phyloP scores from a whole-genome alignment of 1,284 basidiomycete genomes.

The Phellopilus nigrolimitatus region DNA sequence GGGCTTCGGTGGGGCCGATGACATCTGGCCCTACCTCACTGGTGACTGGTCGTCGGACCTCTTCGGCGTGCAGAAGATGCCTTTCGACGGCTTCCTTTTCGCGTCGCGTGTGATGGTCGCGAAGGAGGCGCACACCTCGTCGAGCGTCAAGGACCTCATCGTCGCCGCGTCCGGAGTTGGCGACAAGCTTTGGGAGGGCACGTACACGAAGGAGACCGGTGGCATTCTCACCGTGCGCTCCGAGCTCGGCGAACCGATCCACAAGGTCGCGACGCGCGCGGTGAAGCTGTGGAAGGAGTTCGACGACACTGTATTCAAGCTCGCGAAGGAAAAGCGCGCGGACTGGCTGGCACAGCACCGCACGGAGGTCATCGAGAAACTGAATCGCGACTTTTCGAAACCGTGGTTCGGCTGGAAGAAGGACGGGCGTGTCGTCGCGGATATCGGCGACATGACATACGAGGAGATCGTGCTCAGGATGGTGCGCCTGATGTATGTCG shows the following conservation, averaged over 20 bases:
- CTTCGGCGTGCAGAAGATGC: conserved; percentile 94
- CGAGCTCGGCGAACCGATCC: conserved; percentile 97
- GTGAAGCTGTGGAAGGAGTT: conserved; percentile 99
- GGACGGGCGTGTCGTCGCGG: conserved; percentile 77
- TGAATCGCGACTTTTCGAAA: conserved; percentile 96
- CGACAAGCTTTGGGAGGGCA: conserved; percentile 91
- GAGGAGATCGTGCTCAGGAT: conserved; percentile 92
- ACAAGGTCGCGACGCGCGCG: conserved; percentile 96
- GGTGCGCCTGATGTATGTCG: conserved; percentile 90
- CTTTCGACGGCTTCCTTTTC: conserved; percentile 96
- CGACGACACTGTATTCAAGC: conserved; percentile 91
- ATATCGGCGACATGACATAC: conserved; percentile 96
- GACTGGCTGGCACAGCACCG: conserved; percentile 86
- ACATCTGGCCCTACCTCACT: conserved; percentile 95
- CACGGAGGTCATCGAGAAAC: conserved; percentile 85
- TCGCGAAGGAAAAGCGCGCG: conserved; percentile 91
- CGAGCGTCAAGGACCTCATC: conserved; percentile 95
- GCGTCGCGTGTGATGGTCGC: conserved; percentile 97
- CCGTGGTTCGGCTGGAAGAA: conserved; percentile 97
- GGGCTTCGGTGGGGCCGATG: conserved; percentile 93
- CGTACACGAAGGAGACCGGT: conserved; percentile 91
- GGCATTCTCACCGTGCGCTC: conserved; percentile 96
- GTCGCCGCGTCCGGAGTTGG: conserved; percentile 91
- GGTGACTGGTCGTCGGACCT: conserved; percentile 89
- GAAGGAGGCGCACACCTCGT: conserved; percentile 93